Base-by-base conservation (phyloP, 2,329 filamentous ascomycete genomes). In the Diplocarpon rosae region DNA sequence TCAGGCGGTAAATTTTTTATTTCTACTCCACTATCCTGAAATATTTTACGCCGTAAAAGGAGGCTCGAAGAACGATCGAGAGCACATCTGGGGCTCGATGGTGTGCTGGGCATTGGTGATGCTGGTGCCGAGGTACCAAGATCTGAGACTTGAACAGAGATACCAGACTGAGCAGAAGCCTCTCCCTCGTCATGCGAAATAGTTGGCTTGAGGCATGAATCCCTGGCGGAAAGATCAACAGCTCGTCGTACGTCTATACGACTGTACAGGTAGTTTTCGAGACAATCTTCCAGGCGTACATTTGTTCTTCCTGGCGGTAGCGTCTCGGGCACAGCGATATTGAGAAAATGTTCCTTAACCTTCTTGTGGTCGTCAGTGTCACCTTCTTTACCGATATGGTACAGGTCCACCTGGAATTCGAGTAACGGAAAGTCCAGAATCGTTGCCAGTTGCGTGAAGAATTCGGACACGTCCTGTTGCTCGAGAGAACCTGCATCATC, bases 381-480 rank as follows among this genome's bases (percentile, higher is more conserved):
- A 50, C 83, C 77, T 56, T 85, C 83, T 58, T 85, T 87, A 12
- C 90, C 92, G 17, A 87, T 85, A 59, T 95, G 92, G 55, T 90
- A 95, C 12, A 96, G 79, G 60, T 96, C 89, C 69, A 95, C 90
- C 61, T 95, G 93, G 31, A 96, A 66, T 0, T 89, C 89, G 20
- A 96, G 73, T 1, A 96, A 71, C 6, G 92, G 92, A 13, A 96
- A 66, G 56, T 94, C 82, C 15, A 98, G 72, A 16, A 83, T 87
- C 53, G 88, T 89, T 0, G 90, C 95, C 52, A 98, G 88, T 62
- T 95, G 95, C 0, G 82, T 85, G 61, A 96, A 96, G 1, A 89
- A 89, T 64, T 98, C 92, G 0, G 92, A 95, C 0, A 87, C 86
- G 63, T 98, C 92, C 65, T 98, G 92, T 60, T 96, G 92, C 55